Evolutionary conservation across 2,329 filamentous ascomycete genomes (phyloP), one percentile per base, ranked within the genome.

Genomic region (Fusarium heterosporum): DNA sequence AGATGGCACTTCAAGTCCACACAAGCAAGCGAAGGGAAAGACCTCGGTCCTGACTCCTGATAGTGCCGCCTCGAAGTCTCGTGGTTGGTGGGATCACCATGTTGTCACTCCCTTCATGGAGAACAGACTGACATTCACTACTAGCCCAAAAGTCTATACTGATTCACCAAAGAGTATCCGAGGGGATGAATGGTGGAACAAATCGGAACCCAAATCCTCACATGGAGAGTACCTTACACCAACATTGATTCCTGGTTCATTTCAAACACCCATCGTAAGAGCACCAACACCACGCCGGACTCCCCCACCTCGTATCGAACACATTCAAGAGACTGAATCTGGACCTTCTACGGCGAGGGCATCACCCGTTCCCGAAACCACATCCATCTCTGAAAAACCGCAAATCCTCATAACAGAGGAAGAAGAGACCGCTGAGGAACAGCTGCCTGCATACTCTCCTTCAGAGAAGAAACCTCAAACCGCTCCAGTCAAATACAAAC

Each of bases 31-130:
- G 38, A 81, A 77, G 55, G 73, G 77, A 14, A 81, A 79, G 50
- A 77, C 74, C 9, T 72, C 76, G 10, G 73, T 75, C 45, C 47
- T 80, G 66, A 77, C 79, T 40, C 76, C 82, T 42, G 76, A 82
- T 46, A 86, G 85, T 39, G 86, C 85, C 28, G 84, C 81, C 40
- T 84, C 86, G 12, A 84, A 83, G 55, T 90, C 89, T 26, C 83
- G 84, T 61, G 91, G 91, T 19, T 93, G 91, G 90, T 93, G 91
- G 91, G 91, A 92, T 71, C 84, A 92, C 71, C 84, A 91, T 67
- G 87, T 93, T 55, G 89, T 86, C 9, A 91, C 90, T 2, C 91
- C 91, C 1, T 93, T 93, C 71, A 71, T 78, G 16, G 81, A 84
- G 72, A 83, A 69, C 71, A 77, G 69, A 48, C 70, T 79, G 14